Base-by-base conservation (phyloP, 805 yeast species). In the Naumovozyma baii region DNA sequence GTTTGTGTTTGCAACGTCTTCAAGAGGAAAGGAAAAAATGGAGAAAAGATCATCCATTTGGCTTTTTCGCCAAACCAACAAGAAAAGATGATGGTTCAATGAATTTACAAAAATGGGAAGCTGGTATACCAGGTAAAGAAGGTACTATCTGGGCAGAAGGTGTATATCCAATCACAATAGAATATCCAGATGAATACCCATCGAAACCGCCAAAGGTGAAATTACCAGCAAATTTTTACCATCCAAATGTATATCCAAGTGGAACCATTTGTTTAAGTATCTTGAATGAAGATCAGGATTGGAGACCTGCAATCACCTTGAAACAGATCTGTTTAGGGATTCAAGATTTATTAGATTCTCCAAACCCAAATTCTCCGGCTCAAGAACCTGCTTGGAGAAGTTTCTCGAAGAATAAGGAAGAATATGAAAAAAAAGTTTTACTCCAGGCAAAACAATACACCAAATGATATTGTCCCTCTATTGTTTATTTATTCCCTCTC, bases 41-140 rank as follows among this genome's bases (percentile, higher is more conserved):
- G 99, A 78, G 99, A 51, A 90, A 86, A 60, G 96, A 87, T 60
- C 99, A 92, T 59, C 99, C 99, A 0, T 92, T 88, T 63, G 97
- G 97, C 5, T 92, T 92, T 63, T 88, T 66, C 50, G 99, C 99
- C 30, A 84, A 85, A 55, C 99, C 99, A 12, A 57, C 66, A 18
- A 88, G 83, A 59, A 68, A 71, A n/a, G 54, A 68, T 1, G 95
- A 87, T 54, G 98, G 98, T 3, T 67, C 86, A 0, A 68, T 92
- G 46, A 87, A 92, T 61, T 69, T 92, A 46, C 82, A 83, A 55
- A 72, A 64, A 53, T 92, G 99, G 99, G 77, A 76, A 13, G 94
- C 95, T 14, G 97, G 97, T 18, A 83, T 92, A 39, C 98, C 98
- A 7, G 99, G 99, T 9, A 88, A 83, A 59, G 70, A 76, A 31